phyloP scores from a whole-genome alignment of 2,329 filamentous ascomycete genomes.

The Madurella mycetomatis region DNA sequence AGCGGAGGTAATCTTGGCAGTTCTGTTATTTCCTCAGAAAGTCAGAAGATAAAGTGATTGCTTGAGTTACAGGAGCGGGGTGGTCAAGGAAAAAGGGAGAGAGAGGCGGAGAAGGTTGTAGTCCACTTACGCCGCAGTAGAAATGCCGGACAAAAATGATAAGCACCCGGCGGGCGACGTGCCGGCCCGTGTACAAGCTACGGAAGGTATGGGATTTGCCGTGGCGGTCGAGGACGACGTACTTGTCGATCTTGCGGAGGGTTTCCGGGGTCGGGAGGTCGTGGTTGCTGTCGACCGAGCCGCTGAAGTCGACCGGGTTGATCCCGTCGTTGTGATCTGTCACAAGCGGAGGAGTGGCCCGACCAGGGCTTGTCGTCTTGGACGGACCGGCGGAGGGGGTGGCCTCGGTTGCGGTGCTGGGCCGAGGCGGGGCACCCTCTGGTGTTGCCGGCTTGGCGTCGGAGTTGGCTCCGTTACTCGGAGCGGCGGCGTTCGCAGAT shows the following conservation, averaged over 20 bases:
- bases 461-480: conserved; percentile 1
- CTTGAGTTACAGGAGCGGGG: too few species aligned
- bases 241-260: conserved; percentile 49
- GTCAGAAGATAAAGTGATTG: neutral
- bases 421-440: neutral
- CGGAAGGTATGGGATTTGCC: conserved; percentile 59
- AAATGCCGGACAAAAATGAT: conserved; percentile 75
- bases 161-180: conserved; percentile 54
- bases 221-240: conserved; percentile 56
- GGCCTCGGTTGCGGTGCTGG: neutral
- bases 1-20: conserved; percentile 69
- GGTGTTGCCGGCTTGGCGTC: conserved; percentile 10
- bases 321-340: conserved; percentile 12
- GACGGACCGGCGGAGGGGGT: conserved; percentile 1
- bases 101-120: neutral
- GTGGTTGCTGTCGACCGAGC: conserved; percentile 52
- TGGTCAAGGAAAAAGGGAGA: neutral
- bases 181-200: conserved; percentile 55
- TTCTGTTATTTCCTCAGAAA: conserved; percentile 47
- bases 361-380: conserved; percentile 1
- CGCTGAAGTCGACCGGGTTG: conserved; percentile 47
- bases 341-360: neutral
- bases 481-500: neutral
- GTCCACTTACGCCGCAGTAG: conserved; percentile 73
- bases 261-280: conserved; percentile 47